Evolutionary conservation across 1,139 yeast genomes (phyloP).

Genomic region (Taphrina deformans): DNA sequence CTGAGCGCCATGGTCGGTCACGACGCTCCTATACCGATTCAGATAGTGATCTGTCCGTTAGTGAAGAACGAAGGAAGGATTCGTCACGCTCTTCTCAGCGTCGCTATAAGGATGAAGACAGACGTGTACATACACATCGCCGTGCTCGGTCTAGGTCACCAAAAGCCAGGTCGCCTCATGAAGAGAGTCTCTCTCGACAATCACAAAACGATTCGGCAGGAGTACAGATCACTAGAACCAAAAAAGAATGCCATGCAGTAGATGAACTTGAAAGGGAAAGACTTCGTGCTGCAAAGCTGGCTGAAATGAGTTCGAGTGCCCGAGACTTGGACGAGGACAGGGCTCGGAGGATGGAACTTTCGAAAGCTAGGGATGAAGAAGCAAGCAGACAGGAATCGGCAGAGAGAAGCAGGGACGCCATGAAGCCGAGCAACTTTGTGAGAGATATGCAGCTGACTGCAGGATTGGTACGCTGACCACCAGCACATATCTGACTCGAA

Average conservation of each 20-base stretch:
- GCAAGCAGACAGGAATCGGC: neutral
- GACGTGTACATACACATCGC: neutral
- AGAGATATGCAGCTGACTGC: slow-evolving; percentile 18
- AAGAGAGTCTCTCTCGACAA: neutral
- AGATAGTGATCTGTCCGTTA: neutral
- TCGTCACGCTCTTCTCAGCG: neutral
- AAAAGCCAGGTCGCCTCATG: neutral
- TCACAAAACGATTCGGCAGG: neutral
- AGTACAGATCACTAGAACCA: neutral
- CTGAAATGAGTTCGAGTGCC: slow-evolving; percentile 31
- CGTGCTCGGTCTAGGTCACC: neutral
- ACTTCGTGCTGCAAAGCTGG: slow-evolving; percentile 14
- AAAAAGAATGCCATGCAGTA: neutral
- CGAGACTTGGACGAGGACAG: slow-evolving; percentile 24
- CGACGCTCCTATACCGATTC: neutral
- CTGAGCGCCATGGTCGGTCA: neutral
- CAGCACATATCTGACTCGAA: no score
- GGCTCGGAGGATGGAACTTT: slow-evolving; percentile 3
- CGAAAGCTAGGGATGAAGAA: slow-evolving; percentile 5
- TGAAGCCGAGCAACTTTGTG: slow-evolving; percentile 6
- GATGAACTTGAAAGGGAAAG: neutral
- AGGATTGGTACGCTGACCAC: slow-evolving; percentile 9
- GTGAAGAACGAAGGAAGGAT: neutral
- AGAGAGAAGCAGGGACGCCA: slow-evolving; percentile 5
- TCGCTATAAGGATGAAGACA: neutral